phyloP scores from a whole-genome alignment of 2,329 filamentous ascomycete genomes.

The Verticillium nonalfalfae region DNA sequence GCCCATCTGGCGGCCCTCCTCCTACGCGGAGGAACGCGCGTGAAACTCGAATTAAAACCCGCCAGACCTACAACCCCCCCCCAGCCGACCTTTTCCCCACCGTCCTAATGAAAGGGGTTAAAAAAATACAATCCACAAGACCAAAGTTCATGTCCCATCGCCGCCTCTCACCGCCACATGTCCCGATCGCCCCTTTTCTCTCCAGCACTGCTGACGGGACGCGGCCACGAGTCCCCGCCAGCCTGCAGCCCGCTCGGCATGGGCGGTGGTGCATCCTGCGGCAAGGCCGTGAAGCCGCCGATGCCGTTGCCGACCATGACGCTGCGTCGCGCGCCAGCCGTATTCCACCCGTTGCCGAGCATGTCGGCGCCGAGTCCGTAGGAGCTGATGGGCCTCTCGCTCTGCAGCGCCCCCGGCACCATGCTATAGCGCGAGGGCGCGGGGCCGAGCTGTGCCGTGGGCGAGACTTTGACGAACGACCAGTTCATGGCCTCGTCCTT shows the following conservation, averaged over 20 bases:
- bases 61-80: neutral
- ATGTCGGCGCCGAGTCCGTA: conserved; percentile 52
- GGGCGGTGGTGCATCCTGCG: conserved; percentile 17
- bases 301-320: conserved; percentile 45
- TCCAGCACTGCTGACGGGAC: conserved; percentile 36
- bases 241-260: conserved; percentile 9
- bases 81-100: neutral
- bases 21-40: too few species aligned
- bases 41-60: neutral
- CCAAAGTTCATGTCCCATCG: neutral
- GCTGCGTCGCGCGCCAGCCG: conserved; percentile 45
- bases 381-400: conserved; percentile 43
- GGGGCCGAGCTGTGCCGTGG: conserved; percentile 13
- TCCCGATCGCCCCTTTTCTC: conserved; percentile 30
- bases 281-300: conserved; percentile 48
- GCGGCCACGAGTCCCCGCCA: conserved; percentile 29
- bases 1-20: too few species aligned
- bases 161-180: conserved; percentile 32
- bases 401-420: conserved; percentile 8
- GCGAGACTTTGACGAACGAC: conserved; percentile 48
- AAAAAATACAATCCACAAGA: neutral
- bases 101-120: neutral
- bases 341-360: conserved; percentile 40
- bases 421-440: conserved; percentile 8
- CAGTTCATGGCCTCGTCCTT: conserved; percentile 51